Evolutionary conservation across 192 early-diverging fungal species (phyloP).

Genomic region (Backusella australiensis): DNA sequence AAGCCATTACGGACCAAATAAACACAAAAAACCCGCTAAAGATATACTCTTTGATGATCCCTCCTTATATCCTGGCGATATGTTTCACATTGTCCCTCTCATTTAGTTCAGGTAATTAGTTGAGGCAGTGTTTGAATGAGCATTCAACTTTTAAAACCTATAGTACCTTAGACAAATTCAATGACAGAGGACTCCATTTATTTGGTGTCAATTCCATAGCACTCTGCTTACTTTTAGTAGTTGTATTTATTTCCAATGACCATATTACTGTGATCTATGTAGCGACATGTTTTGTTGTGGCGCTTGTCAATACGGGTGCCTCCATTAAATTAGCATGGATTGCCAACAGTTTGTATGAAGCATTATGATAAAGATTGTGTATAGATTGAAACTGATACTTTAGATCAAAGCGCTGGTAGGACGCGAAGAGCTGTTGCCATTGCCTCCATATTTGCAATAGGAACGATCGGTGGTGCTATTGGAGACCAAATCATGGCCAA

Average conservation of each 20-base stretch:
- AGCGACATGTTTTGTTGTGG: conserved; percentile 4
- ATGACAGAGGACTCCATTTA: conserved; percentile 2
- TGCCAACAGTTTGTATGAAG: conserved; percentile 14
- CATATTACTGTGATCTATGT: background rate
- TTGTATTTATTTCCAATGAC: background rate
- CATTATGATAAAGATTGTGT: background rate
- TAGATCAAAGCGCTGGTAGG: conserved; percentile 3
- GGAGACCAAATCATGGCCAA: conserved; percentile 24
- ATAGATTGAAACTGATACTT: background rate
- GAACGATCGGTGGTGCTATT: conserved; percentile 28
- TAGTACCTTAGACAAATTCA: conserved; percentile 1
- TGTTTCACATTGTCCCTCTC: background rate
- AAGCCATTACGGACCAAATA: background rate
- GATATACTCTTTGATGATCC: conserved; percentile 34
- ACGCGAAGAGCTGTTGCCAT: conserved; percentile 18
- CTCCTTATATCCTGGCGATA: conserved; percentile 31
- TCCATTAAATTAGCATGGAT: conserved; percentile 18
- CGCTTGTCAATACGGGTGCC: background rate
- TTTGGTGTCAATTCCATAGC: conserved; percentile 11
- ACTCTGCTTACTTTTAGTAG: conserved; percentile 5
- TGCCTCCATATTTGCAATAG: conserved; percentile 25
- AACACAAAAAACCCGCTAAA: background rate
- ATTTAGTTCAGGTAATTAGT: conserved; percentile 8
- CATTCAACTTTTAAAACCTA: background rate
- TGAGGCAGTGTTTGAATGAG: background rate